A percentile compares a stretch with the other conserved stretches of the same genome.
These are phyloP conservation scores for Taphrina populina DNA, from an alignment of 1,139 yeast species.

Conservation along the genomic window DNA sequence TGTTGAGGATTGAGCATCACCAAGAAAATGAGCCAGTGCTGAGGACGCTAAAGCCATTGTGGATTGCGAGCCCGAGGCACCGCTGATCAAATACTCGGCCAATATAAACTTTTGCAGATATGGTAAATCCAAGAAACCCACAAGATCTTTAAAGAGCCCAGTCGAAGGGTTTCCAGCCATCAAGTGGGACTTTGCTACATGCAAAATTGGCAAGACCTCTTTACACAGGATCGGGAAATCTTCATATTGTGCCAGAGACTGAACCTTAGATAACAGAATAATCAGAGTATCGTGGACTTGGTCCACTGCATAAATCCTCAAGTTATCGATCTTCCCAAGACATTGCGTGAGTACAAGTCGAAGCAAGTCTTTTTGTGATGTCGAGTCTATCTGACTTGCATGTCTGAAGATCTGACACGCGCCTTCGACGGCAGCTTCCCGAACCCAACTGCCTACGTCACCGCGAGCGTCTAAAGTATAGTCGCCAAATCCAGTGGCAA, in stretches of 20 bases:
- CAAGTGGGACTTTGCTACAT: not conserved
- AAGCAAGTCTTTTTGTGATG: not conserved
- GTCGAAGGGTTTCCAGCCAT: not conserved
- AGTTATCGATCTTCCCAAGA: constrained; percentile 33
- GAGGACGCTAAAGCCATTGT: not conserved
- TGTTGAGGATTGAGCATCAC: not conserved
- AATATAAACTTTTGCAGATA: not conserved
- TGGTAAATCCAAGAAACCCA: not conserved
- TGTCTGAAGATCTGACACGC: constrained; percentile 41
- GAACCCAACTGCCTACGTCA: constrained; percentile 64
- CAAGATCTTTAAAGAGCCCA: constrained; percentile 1
- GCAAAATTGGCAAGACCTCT: not conserved
- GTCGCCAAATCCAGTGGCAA: constrained; percentile 43
- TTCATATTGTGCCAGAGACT: not conserved
- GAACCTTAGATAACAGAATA: not conserved
- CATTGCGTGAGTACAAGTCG: constrained; percentile 20
- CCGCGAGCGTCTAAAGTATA: constrained; percentile 47
- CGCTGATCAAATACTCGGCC: constrained; percentile 12
- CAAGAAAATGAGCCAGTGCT: constrained; percentile 7
- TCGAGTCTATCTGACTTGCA: constrained; percentile 42
- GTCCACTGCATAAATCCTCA: not conserved
- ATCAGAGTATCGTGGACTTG: not conserved
- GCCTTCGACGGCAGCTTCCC: constrained; percentile 54
- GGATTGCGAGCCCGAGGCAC: constrained; percentile 17
- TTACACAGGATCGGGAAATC: not conserved